Conservation (phyloP, 495 filamentous ascomycete species). For the Cercophora newfieldiana region DNA sequence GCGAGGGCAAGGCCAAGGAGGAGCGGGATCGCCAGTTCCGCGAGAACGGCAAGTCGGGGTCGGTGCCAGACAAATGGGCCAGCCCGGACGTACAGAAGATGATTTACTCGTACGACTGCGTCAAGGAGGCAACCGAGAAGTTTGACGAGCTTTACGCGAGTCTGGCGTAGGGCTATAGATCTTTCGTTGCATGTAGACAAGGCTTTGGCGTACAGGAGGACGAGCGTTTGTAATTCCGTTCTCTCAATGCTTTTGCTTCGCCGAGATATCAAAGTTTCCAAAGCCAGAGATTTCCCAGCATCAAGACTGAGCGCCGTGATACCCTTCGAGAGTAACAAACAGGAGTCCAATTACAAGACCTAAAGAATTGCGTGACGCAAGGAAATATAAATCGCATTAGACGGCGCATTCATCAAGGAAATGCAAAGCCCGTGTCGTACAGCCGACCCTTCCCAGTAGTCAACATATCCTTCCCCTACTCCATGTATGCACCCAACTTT, state of each 20-base stretch:
- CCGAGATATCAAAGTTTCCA: neutral
- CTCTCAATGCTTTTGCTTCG: neutral
- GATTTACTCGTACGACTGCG: constrained; percentile 73
- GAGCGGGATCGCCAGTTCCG: constrained; percentile 72
- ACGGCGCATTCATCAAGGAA: neutral
- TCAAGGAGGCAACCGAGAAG: constrained; percentile 57
- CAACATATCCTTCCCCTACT: neutral
- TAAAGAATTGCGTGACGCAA: neutral
- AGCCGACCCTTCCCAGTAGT: neutral
- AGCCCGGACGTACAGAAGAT: constrained; percentile 71
- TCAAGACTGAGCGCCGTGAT: neutral
- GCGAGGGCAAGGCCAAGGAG: constrained; percentile 72
- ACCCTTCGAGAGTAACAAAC: neutral
- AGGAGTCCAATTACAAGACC: neutral
- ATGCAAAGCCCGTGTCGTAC: neutral
- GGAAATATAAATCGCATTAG: neutral
- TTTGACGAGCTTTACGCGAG: constrained; percentile 60
- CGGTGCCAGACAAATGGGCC: constrained; percentile 79
- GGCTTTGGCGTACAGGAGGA: neutral
- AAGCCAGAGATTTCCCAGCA: no score
- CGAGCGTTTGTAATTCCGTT: neutral
- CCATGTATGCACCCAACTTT: no score
- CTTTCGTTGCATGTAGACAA: neutral
- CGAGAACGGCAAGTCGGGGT: constrained; percentile 55
- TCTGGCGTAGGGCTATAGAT: constrained; percentile 16